Base-by-base conservation (phyloP, 2,329 filamentous ascomycete species). In the Karstenula rhodostoma region DNA sequence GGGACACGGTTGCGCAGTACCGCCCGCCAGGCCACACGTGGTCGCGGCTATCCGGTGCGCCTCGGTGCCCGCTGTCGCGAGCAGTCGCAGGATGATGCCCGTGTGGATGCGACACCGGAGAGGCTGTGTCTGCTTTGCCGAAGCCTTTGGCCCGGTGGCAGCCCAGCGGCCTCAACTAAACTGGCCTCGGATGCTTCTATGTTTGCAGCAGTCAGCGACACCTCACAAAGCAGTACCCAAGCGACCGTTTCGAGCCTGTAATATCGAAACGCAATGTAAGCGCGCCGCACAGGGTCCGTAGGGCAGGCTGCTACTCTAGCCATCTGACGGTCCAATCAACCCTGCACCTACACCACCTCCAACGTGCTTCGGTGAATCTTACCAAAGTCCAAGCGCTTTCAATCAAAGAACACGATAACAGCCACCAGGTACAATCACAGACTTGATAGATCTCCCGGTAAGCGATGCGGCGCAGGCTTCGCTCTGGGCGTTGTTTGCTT, bases 11-110 rank as follows among this genome's bases (percentile, higher is more conserved):
- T 32, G 29, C 29, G 4, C 29, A 32, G 37, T 32, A 44, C 51
- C 51, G 33, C 33, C 32, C 42, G 12, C 51, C 51, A 44, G 51
- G 42, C 51, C 40, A 54, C 51, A 54, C 51, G 51, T 54, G 37
- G 51, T n/a, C 23, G 51, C 51, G 37, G 37, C 51, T 54, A 44
- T 37, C 29, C 7, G 19, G n/a, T 37, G 43, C 51, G 37, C 37
- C 37, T 44, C 37, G 25, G 37, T 33, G 27, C 37, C 25, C 25
- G n/a, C 27, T 43, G 23, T 32, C 9, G 37, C 35, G 35, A 19
- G 33, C 37, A 54, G 13, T 19, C 23, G 17, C 51, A 19, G 17
- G 5, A 27, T 17, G 32, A 35, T 15, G 37, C 17, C 25, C 25
- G 15, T 29, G 23, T 22, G 51, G 25, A 43, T 43, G 51, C 51